Conservation (phyloP, 495 filamentous ascomycete genomes). For the Cryomyces minteri region DNA sequence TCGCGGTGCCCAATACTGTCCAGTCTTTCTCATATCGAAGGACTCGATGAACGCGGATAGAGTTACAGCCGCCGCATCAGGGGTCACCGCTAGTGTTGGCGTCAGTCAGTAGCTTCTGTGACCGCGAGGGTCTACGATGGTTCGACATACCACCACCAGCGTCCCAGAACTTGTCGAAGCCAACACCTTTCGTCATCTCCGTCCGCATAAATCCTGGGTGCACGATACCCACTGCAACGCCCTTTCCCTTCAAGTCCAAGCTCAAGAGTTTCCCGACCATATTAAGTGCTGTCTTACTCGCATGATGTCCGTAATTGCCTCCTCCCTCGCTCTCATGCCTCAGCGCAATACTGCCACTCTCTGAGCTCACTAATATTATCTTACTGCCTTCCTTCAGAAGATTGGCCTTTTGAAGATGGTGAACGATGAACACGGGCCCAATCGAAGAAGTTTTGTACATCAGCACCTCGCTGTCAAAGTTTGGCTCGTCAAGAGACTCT, state of each 20-base stretch:
- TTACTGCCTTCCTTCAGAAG: constrained; percentile 30
- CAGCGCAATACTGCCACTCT: constrained; percentile 49
- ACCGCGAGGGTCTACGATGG: constrained; percentile 1
- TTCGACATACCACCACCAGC: constrained; percentile 37
- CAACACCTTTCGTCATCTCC: constrained; percentile 50
- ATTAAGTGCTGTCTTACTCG: constrained; percentile 50
- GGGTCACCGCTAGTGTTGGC: constrained; percentile 33
- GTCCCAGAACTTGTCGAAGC: constrained; percentile 55
- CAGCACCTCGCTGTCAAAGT: constrained; percentile 43
- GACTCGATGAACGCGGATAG: constrained; percentile 40
- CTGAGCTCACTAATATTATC: constrained; percentile 45
- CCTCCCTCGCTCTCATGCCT: constrained; percentile 49
- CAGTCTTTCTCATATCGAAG: constrained; percentile 46
- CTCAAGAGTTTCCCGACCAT: constrained; percentile 57
- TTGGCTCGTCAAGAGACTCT: constrained; percentile 41
- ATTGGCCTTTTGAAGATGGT: constrained; percentile 34
- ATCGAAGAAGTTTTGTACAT: constrained; percentile 58
- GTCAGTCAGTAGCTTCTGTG: background rate
- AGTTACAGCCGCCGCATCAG: constrained; percentile 43
- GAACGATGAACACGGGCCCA: constrained; percentile 46
- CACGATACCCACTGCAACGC: constrained; percentile 43
- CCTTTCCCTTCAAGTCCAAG: constrained; percentile 44
- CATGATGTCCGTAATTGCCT: constrained; percentile 59
- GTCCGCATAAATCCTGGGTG: constrained; percentile 65
- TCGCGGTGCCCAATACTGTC: constrained; percentile 53